phyloP scores from a whole-genome alignment of 768 basidiomycete species.

The Leccinum barrowsii region DNA sequence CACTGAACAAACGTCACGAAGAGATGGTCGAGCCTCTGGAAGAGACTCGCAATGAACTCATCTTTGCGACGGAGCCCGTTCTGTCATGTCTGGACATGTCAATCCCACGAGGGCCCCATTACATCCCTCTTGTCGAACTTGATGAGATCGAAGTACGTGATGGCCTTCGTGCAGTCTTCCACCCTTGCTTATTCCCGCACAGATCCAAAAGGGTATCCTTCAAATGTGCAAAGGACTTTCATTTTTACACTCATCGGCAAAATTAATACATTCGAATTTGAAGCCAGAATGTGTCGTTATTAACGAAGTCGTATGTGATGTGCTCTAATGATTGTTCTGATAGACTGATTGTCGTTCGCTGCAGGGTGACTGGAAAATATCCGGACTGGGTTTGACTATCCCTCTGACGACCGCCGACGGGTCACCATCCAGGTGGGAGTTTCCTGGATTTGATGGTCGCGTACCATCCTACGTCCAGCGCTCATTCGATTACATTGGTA shows the following conservation, averaged over 20 bases:
- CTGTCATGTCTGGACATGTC: conserved; percentile 78
- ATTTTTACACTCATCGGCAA: conserved; percentile 91
- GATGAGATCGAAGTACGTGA: conserved; percentile 89
- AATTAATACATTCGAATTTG: conserved; percentile 88
- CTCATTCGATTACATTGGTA: conserved; percentile 94
- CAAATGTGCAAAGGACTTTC: conserved; percentile 88
- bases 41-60: conserved; percentile 83
- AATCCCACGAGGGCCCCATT: conserved; percentile 59
- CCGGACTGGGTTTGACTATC: conserved; percentile 85
- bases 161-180: neutral
- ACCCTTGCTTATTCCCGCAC: conserved; percentile 6
- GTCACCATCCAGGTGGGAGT: conserved; percentile 79
- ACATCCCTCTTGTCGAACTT: conserved; percentile 66
- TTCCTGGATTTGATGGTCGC: conserved; percentile 81
- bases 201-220: conserved; percentile 96
- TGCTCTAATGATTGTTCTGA: neutral
- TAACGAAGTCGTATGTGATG: conserved; percentile 70
- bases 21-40: conserved; percentile 98
- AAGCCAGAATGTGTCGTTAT: conserved; percentile 85
- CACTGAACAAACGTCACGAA: conserved; percentile 27
- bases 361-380: conserved; percentile 98
- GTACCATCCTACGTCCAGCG: conserved; percentile 81
- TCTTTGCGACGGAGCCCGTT: conserved; percentile 91
- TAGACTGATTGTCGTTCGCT: neutral
- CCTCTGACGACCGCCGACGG: conserved; percentile 68